Evolutionary conservation across 1,139 yeast genomes (phyloP), one percentile per base, ranked within the genome.

Genomic region (Zhuliangozyma blackwelliae): DNA sequence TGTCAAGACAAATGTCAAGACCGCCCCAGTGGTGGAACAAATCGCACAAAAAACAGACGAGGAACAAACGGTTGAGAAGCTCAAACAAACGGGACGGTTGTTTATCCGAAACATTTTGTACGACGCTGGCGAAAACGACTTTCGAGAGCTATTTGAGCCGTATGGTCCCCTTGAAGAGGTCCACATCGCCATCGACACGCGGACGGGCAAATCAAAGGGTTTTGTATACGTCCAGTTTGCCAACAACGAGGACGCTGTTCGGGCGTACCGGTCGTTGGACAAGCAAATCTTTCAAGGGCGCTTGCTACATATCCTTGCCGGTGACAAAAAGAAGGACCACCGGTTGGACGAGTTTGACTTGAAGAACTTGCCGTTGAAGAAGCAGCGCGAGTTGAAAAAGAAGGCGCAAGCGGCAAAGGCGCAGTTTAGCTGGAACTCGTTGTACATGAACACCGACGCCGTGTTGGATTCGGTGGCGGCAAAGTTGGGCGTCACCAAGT

Each of bases 241-340:
- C 21, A 67, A 77, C 43, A 70, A 83, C 9, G 74, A 72, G 10
- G 82, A 83, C 52, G 98, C 98, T 0, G 78, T 83, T 1, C 55
- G 65, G 25, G 97, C 97, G 0, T 90, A 69, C 55, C 63, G 72
- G 34, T 75, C 72, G 9, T 66, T 90, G 38, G 98, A 92, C 58
- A 89, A 89, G 53, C 83, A 86, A 52, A 84, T 88, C 54, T 92
- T 87, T 67, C 97, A 92, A 63, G 98, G 99, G 37, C 79, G 99
- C 49, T 70, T 94, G 39, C 64, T 92, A 38, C 98, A 92, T 61
- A 84, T 94, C 41, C 65, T 94, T 38, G 92, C 97, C 5, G 97
- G 84, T 2, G 82, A 87, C 37, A 77, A 77, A 39, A 89, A 88
- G 62, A 86, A 88, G 46, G 76, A 76, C 40, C 94, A 85, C 53